Conservation (phyloP, 495 filamentous ascomycete genomes). For the Clohesyomyces aquaticus region DNA sequence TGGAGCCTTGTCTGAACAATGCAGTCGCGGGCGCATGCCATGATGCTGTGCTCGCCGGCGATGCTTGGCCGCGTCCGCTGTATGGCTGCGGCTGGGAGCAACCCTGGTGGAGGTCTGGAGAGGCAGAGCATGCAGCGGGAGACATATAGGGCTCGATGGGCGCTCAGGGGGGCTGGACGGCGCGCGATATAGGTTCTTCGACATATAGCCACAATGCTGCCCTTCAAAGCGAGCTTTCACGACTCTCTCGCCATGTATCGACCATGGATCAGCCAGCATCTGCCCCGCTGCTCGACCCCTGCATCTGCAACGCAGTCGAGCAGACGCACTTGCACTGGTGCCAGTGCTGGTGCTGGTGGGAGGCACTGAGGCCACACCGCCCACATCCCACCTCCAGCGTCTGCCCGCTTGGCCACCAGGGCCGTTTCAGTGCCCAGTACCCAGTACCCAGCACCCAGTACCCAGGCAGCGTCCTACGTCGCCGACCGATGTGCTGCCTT, state of each 20-base stretch:
- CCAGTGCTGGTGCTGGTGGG: background rate
- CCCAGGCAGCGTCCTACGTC: constrained; percentile 1
- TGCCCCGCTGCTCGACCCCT: background rate
- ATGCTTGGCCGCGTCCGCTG: background rate
- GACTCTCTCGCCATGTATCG: background rate
- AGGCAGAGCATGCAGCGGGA: background rate
- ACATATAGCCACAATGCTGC: background rate
- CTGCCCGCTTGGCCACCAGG: constrained; percentile 13
- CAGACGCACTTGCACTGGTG: background rate
- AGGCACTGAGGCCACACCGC: constrained; percentile 9
- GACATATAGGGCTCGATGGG: background rate
- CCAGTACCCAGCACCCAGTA: background rate
- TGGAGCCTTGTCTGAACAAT: background rate
- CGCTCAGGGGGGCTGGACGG: background rate
- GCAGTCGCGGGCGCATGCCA: background rate
- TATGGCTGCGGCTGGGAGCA: background rate
- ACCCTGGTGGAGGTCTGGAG: background rate
- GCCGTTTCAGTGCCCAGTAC: constrained; percentile 17
- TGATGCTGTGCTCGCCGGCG: constrained; percentile 6
- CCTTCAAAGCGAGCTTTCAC: background rate
- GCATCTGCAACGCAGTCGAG: constrained; percentile 1
- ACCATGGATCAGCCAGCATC: background rate
- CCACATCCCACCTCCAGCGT: constrained; percentile 12
- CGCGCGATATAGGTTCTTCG: constrained; percentile 7
- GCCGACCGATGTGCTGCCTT: too few species aligned